These are phyloP conservation scores for Cordyceps tenuipes DNA, from an alignment of 2,329 filamentous ascomycete species.

Conservation along the genomic window DNA sequence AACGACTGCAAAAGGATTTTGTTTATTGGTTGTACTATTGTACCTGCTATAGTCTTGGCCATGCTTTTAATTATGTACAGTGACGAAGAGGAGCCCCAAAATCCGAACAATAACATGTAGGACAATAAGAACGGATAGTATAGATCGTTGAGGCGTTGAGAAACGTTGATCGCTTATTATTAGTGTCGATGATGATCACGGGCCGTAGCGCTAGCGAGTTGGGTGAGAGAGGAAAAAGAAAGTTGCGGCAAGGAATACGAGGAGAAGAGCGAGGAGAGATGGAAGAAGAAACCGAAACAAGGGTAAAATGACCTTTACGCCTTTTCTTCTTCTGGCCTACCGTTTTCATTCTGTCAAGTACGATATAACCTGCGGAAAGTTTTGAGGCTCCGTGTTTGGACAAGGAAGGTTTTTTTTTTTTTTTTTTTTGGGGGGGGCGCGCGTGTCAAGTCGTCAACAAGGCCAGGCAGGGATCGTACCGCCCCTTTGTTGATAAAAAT, in stretches of 20 bases:
- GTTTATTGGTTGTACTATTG: constrained; percentile 6
- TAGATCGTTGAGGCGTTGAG: background rate
- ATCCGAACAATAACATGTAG: background rate
- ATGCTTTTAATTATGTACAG: background rate
- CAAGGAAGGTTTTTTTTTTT: background rate
- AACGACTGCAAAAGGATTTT: background rate
- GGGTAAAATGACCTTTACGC: background rate
- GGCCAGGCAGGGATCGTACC: background rate
- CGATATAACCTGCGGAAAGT: background rate
- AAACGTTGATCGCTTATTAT: background rate
- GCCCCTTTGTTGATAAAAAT: background rate
- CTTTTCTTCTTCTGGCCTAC: background rate
- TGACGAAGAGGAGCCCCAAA: background rate
- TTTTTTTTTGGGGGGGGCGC: no score
- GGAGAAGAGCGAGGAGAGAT: background rate
- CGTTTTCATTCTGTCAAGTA: background rate
- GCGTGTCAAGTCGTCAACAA: background rate
- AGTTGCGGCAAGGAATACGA: background rate
- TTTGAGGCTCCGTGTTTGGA: background rate
- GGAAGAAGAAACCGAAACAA: no score
- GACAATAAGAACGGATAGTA: background rate
- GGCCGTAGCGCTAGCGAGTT: background rate
- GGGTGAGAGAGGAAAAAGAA: background rate
- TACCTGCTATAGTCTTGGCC: background rate
- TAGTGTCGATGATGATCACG: background rate